Evolutionary conservation across 805 yeast species (phyloP).

Genomic region (Jamesozyma gamospora): DNA sequence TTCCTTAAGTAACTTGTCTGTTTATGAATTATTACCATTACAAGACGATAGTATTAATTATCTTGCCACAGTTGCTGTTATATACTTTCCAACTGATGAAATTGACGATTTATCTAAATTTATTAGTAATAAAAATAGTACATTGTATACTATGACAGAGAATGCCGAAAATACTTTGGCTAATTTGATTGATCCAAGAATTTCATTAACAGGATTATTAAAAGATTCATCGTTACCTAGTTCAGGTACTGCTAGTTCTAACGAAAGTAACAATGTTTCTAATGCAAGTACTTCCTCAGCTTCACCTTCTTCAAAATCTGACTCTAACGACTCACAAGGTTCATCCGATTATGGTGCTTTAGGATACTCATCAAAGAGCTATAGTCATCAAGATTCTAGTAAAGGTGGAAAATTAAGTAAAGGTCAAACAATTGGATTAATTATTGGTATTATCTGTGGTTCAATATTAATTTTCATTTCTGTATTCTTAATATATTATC

Average conservation of each 20-base stretch:
- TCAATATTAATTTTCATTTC: conserved; percentile 53
- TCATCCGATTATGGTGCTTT: conserved; percentile 12
- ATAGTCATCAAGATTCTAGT: no score
- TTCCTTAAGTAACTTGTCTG: conserved; percentile 39
- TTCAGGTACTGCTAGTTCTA: not conserved
- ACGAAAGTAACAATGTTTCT: not conserved
- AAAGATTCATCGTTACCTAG: conserved; percentile 33
- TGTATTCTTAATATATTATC: conserved; percentile 46
- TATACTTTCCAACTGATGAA: conserved; percentile 57
- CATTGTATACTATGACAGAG: conserved; percentile 49
- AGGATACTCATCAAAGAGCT: conserved; percentile 13
- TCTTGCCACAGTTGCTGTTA: conserved; percentile 79
- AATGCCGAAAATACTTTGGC: conserved; percentile 50
- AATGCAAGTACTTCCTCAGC: not conserved
- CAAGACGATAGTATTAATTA: conserved; percentile 46
- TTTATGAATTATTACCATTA: conserved; percentile 67
- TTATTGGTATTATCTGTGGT: conserved; percentile 77
- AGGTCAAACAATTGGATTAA: conserved; percentile 59
- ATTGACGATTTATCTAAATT: conserved; percentile 40
- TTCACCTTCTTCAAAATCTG: conserved; percentile 1
- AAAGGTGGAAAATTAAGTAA: conserved; percentile 10
- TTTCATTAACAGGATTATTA: conserved; percentile 23
- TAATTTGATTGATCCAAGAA: conserved; percentile 49
- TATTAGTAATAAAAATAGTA: conserved; percentile 48
- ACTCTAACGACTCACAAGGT: not conserved